phyloP scores from a whole-genome alignment of 768 basidiomycete genomes.

The Russula sp. region DNA sequence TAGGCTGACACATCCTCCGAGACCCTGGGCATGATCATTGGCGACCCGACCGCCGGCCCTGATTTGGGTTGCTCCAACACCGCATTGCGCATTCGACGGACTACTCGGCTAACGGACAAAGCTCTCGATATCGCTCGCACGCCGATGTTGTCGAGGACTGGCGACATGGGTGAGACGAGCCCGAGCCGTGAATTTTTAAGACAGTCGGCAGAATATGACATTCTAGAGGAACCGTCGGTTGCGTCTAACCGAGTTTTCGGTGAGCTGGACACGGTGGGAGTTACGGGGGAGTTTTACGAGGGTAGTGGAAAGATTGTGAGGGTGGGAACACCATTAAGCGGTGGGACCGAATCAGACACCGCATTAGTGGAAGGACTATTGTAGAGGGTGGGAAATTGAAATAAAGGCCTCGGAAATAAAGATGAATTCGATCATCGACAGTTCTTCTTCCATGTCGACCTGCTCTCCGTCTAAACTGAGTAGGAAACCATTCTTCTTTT shows the following conservation, averaged over 20 bases:
- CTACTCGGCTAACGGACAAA: constrained; percentile 20
- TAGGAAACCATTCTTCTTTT: background rate
- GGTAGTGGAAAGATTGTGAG: background rate
- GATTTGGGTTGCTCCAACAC: background rate
- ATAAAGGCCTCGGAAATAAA: background rate
- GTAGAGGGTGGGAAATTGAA: background rate
- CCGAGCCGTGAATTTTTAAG: background rate
- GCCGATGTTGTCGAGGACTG: background rate
- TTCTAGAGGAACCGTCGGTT: constrained; percentile 16
- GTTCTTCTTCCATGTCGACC: constrained; percentile 10
- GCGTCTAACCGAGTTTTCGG: background rate
- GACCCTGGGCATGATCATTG: constrained; percentile 20
- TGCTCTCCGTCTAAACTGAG: background rate
- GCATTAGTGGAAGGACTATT: constrained; percentile 15
- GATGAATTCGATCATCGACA: background rate
- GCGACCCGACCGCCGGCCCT: constrained; percentile 1
- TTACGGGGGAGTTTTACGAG: constrained; percentile 12
- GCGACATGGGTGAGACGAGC: background rate
- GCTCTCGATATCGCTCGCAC: background rate
- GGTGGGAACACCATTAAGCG: background rate
- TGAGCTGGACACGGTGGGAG: constrained; percentile 8
- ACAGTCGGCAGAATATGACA: constrained; percentile 13
- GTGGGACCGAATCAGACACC: background rate
- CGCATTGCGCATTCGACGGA: background rate
- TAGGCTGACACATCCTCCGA: constrained; percentile 16